Evolutionary conservation across 1,284 basidiomycete genomes (phyloP).

Genomic region (Malassezia slooffiae): DNA sequence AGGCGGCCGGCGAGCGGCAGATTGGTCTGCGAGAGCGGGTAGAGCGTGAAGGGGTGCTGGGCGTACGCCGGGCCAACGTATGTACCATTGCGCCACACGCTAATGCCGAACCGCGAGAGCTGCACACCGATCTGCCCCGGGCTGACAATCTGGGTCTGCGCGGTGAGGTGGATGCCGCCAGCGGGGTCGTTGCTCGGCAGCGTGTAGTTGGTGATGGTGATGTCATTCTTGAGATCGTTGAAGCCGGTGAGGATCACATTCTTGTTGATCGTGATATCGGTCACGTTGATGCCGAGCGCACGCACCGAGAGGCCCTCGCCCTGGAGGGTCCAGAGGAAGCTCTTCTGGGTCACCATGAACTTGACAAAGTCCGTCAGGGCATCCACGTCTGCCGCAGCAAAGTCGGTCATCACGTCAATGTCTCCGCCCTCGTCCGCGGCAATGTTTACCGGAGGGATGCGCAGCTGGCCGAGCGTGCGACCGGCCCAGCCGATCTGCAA

Average conservation of each 20-base stretch:
- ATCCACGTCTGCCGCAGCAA: constrained; percentile 56
- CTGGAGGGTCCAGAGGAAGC: constrained; percentile 63
- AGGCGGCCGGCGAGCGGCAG: constrained; percentile 59
- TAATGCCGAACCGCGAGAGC: constrained; percentile 57
- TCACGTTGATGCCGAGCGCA: constrained; percentile 50
- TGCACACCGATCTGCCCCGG: constrained; percentile 67
- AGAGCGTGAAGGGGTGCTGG: constrained; percentile 52
- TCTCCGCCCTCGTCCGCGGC: constrained; percentile 56
- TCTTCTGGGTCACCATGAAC: constrained; percentile 57
- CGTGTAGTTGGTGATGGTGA: constrained; percentile 61
- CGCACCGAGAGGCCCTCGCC: constrained; percentile 58
- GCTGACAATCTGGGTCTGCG: constrained; percentile 58
- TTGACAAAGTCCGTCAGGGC: constrained; percentile 60
- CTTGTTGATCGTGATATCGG: constrained; percentile 55
- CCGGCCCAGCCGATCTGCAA: constrained; percentile 59
- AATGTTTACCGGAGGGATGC: constrained; percentile 54
- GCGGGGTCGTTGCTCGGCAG: constrained; percentile 61
- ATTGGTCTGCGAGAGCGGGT: constrained; percentile 54
- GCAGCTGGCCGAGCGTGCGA: constrained; percentile 55
- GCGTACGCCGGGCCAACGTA: constrained; percentile 58
- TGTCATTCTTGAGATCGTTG: constrained; percentile 59
- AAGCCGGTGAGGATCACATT: constrained; percentile 60
- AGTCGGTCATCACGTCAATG: constrained; percentile 55
- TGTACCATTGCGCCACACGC: constrained; percentile 53
- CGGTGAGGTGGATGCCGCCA: constrained; percentile 63